Percentiles rank a stretch among this genome's conserved stretches.
phyloP scores from a whole-genome alignment of 2,329 filamentous ascomycete genomes.

The Madurella fahalii region DNA sequence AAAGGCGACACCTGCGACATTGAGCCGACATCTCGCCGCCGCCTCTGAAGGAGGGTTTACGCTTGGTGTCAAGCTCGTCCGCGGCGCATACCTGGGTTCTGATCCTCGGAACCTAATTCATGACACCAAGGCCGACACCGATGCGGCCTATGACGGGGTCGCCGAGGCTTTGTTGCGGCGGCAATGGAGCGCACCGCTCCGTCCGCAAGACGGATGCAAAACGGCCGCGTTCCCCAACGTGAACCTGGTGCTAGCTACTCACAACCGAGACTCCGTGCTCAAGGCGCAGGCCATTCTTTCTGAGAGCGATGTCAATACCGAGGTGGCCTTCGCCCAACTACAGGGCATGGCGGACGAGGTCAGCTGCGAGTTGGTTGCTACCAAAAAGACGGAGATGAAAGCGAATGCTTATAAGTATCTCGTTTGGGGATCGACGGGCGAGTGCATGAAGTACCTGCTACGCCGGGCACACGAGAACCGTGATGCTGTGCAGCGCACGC shows the following conservation, averaged over 20 bases:
- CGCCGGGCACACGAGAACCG: conserved; percentile 70
- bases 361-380: conserved; percentile 56
- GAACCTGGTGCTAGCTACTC: conserved; percentile 71
- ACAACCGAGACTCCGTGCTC: conserved; percentile 71
- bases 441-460: conserved; percentile 83
- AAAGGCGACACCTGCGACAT: conserved; percentile 54
- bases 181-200: conserved; percentile 54
- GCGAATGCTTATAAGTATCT: conserved; percentile 59
- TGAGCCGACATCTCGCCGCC: conserved; percentile 56
- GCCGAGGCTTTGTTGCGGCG: conserved; percentile 62
- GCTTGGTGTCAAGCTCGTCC: conserved; percentile 70
- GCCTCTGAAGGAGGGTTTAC: conserved; percentile 60
- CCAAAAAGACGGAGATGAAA: conserved; percentile 6
- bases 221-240: conserved; percentile 49
- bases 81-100: conserved; percentile 68
- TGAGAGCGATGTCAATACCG: conserved; percentile 36
- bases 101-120: conserved; percentile 68
- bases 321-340: conserved; percentile 69
- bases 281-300: conserved; percentile 51
- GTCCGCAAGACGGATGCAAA: conserved; percentile 34
- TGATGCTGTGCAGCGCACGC: conserved; percentile 63
- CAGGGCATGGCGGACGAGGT: conserved; percentile 97
- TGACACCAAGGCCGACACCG: conserved; percentile 67
- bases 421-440: conserved; percentile 65
- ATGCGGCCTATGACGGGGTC: conserved; percentile 68